Base-by-base conservation (phyloP, 2,329 filamentous ascomycete genomes). In the Colletotrichum salicis region DNA sequence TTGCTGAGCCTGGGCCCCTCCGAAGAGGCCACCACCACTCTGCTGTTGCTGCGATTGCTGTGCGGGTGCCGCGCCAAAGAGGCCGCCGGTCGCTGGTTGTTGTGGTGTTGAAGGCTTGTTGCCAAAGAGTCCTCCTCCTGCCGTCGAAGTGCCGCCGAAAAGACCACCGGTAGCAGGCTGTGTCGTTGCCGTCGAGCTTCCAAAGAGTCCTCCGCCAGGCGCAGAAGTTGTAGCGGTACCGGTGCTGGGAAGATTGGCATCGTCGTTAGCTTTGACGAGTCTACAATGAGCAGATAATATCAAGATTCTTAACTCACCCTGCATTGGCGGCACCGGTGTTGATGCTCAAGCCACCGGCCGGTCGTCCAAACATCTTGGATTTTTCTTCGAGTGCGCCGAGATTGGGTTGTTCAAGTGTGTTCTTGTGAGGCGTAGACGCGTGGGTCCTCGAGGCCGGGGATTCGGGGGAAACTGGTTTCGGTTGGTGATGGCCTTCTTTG, bases 301-400 rank as follows among this genome's bases (percentile, higher is more conserved):
- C 2, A 8, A 55, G 13, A 24, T 10, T 31, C 54, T 24, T 19
- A 56, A 83, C 86, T 79, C 76, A 88, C 87, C 87, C 86, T 73
- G 85, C 80, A 79, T 90, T 91, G 74, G 89, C 89, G 70, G 87
- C 84, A 74, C 85, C 86, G 22, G 89, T 91, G 81, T 91, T 92
- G 81, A 91, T 91, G 77, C 87, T 90, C 74, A 91, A 84, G 78
- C 87, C 88, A 74, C 84, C 87, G 73, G 88, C 66, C 31, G 66
- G 64, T 33, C 66, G 33, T 67, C 68, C 68, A 57, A 70, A 72
- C 70, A 72, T 70, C 27, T 56, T 27, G 52, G 12, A 37, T 27
- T 22, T 19, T 29, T 22, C 8, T 33, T 70, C 65, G 48, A 64
- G 55, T n/a, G 37, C 70, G 29, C 48, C 55, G 55, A 64, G 33